phyloP scores from a whole-genome alignment of 2,329 filamentous ascomycete genomes.

The Colletotrichum nymphaeae region DNA sequence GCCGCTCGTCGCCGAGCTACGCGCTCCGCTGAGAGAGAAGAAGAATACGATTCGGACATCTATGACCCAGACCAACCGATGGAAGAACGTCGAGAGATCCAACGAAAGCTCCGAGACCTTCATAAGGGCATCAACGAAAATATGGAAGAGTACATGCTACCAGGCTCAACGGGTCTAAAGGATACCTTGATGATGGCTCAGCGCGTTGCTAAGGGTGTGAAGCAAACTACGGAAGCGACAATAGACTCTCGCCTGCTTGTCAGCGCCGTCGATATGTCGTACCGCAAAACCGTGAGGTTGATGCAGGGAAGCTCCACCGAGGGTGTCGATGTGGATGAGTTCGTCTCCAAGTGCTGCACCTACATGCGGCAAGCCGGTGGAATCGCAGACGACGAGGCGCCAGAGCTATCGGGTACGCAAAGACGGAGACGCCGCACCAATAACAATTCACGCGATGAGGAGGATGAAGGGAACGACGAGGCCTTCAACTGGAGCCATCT shows the following conservation, averaged over 20 bases:
- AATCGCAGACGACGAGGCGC: slow-evolving; percentile 61
- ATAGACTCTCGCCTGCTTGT: slow-evolving; percentile 91
- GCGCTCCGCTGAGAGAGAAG: slow-evolving; percentile 28
- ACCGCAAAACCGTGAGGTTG: slow-evolving; percentile 80
- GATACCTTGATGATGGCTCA: slow-evolving; percentile 76
- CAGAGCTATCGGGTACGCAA: slow-evolving; percentile 63
- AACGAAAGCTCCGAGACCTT: slow-evolving; percentile 77
- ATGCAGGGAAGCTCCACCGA: slow-evolving; percentile 78
- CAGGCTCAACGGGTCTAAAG: slow-evolving; percentile 72
- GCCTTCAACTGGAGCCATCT: slow-evolving; percentile 88
- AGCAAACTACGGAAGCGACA: slow-evolving; percentile 90
- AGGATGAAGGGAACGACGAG: slow-evolving; percentile 79
- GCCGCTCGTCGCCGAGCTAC: slow-evolving; percentile 35
- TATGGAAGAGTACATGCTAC: slow-evolving; percentile 77
- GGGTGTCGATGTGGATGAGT: slow-evolving; percentile 89
- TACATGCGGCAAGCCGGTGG: slow-evolving; percentile 82
- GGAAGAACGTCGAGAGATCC: slow-evolving; percentile 77
- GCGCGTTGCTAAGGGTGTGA: slow-evolving; percentile 73
- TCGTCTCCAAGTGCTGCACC: slow-evolving; percentile 87
- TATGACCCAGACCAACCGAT: slow-evolving; percentile 89
- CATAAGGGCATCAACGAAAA: slow-evolving; percentile 71
- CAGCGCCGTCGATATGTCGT: slow-evolving; percentile 81
- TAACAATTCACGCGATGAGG: slow-evolving; percentile 58
- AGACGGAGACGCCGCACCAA: slow-evolving; percentile 53
- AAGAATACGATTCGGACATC: slow-evolving; percentile 48